A percentile compares a stretch with the other conserved stretches of the same genome.
These are phyloP conservation scores for Datura wrightii DNA, from an alignment of 257 asterid genomes.

Conservation along the genomic window DNA sequence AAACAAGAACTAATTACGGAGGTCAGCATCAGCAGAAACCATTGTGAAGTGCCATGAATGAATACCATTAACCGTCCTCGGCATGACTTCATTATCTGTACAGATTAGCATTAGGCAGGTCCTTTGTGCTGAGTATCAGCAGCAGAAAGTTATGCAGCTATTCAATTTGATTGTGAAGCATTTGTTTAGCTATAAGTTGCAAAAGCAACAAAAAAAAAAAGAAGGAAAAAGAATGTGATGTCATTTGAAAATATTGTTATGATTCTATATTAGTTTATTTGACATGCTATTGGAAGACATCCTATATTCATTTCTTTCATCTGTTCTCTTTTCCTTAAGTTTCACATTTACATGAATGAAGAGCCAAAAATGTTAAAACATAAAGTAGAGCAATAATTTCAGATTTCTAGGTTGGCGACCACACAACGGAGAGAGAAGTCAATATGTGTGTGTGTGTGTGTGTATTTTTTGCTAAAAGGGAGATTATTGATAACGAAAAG, in stretches of 20 bases:
- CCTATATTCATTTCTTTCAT: neutral
- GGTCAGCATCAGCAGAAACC: constrained; percentile 18
- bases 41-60: neutral
- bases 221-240: neutral
- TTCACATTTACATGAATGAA: neutral
- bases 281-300: neutral
- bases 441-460: too few species aligned
- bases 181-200: constrained; percentile 4
- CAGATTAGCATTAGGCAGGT: constrained; percentile 30
- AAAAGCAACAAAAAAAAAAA: too few species aligned
- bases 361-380: neutral
- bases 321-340: neutral
- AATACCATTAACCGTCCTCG: neutral
- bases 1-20: constrained; percentile 52
- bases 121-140: neutral
- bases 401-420: neutral
- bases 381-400: neutral
- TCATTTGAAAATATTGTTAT: neutral
- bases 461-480: too few species aligned
- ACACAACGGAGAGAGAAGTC: neutral
- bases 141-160: neutral
- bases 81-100: constrained; percentile 30
- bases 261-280: constrained; percentile 22
- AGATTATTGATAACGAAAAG: too few species aligned
- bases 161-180: neutral